Percentiles rank a stretch among this genome's conserved stretches.
phyloP scores from a whole-genome alignment of 2,329 filamentous ascomycete genomes.

The Trichoderma arundinaceum region DNA sequence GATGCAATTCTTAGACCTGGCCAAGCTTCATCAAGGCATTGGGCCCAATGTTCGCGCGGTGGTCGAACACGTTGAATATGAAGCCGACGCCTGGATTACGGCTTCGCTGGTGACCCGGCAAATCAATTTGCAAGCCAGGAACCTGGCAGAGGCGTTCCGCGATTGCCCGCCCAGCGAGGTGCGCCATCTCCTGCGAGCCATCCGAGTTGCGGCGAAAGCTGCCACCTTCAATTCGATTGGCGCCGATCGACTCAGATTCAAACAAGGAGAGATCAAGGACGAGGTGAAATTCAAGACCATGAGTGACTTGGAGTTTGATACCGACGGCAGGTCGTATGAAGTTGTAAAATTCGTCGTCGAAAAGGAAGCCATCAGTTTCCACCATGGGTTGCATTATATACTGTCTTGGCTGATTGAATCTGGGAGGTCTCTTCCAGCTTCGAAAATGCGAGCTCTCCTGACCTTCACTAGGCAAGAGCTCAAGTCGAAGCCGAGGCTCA shows the following conservation, averaged over 20 bases:
- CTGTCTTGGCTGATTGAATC: constrained; percentile 95
- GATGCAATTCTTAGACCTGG: constrained; percentile 91
- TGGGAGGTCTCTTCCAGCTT: constrained; percentile 73
- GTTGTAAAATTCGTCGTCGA: constrained; percentile 90
- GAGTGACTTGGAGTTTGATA: constrained; percentile 80
- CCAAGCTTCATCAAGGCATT: constrained; percentile 96
- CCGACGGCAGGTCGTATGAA: constrained; percentile 59
- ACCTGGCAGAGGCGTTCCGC: constrained; percentile 86
- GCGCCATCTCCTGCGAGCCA: constrained; percentile 70
- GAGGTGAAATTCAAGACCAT: constrained; percentile 82
- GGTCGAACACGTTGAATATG: constrained; percentile 96
- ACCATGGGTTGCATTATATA: constrained; percentile 95
- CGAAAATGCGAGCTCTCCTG: constrained; percentile 71
- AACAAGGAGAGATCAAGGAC: constrained; percentile 84
- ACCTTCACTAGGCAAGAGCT: constrained; percentile 75
- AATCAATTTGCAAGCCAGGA: constrained; percentile 88
- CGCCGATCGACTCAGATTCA: constrained; percentile 84
- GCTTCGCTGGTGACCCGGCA: constrained; percentile 93
- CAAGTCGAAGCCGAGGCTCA: constrained; percentile 65
- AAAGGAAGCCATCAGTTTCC: constrained; percentile 91
- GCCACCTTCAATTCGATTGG: constrained; percentile 91
- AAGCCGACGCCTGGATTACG: constrained; percentile 97
- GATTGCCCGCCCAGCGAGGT: constrained; percentile 69
- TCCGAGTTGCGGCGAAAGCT: constrained; percentile 75
- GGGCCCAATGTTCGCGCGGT: constrained; percentile 90